A percentile compares a stretch with the other conserved stretches of the same genome.
phyloP scores from a whole-genome alignment of 768 basidiomycete genomes.

The Amylocystis lapponica region DNA sequence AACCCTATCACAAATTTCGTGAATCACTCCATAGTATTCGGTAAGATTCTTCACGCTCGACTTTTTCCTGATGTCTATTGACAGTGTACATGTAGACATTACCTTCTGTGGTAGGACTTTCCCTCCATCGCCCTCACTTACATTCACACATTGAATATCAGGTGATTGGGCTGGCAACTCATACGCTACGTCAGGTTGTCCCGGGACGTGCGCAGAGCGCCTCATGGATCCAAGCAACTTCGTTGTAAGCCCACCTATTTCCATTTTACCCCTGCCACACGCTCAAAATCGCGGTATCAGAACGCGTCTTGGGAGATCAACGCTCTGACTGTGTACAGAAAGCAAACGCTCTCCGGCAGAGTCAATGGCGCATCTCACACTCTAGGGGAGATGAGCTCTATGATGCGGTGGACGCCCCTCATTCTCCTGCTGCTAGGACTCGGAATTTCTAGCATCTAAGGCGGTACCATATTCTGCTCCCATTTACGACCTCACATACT shows the following conservation, averaged over 20 bases:
- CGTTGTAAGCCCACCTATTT: constrained; percentile 39
- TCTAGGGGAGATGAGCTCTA: too few species aligned
- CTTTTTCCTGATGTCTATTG: constrained; percentile 9
- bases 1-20: constrained; percentile 52
- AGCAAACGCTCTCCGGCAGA: constrained; percentile 40
- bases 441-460: too few species aligned
- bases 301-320: constrained; percentile 83
- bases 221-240: constrained; percentile 70
- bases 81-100: constrained; percentile 46
- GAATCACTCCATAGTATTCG: constrained; percentile 73
- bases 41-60: constrained; percentile 33
- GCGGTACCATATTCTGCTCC: too few species aligned
- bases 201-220: constrained; percentile 61
- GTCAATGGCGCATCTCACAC: too few species aligned
- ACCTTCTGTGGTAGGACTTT: constrained; percentile 63
- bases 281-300: constrained; percentile 28
- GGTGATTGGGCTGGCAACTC: constrained; percentile 85
- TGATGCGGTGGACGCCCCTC: too few species aligned
- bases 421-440: too few species aligned
- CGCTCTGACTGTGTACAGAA: constrained; percentile 67
- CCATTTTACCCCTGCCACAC: background rate
- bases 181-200: constrained; percentile 67
- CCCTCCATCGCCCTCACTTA: constrained; percentile 6
- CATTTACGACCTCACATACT: too few species aligned
- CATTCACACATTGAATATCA: too few species aligned